Percentiles rank a stretch among this genome's conserved stretches.
Evolutionary conservation across 2,329 filamentous ascomycete genomes (phyloP).

Genomic region (Aspergillus chevalieri): DNA sequence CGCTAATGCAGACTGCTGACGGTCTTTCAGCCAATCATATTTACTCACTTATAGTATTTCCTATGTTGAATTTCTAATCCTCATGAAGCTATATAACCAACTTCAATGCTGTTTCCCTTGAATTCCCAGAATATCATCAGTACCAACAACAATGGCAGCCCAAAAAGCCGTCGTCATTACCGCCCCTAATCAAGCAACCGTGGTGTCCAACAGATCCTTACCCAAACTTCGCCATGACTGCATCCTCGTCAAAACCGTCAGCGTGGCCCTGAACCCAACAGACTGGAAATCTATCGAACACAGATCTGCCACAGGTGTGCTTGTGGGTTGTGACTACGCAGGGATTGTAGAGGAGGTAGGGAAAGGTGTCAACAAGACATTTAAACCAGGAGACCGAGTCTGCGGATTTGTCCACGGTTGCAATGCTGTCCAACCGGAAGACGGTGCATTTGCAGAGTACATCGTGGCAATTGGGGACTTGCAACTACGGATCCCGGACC

Average conservation of each 20-base stretch:
- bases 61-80: too few relatives aligned
- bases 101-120: background rate
- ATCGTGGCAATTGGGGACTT: constrained; percentile 47
- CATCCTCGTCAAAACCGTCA: constrained; percentile 48
- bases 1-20: too few relatives aligned
- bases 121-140: background rate
- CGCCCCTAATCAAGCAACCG: constrained; percentile 15
- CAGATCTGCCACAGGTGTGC: constrained; percentile 27
- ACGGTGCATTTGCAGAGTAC: constrained; percentile 52
- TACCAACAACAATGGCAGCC: constrained; percentile 1
- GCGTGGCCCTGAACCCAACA: constrained; percentile 51
- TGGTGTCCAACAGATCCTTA: constrained; percentile 27
- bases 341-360: constrained; percentile 51
- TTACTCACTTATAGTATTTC: too few relatives aligned
- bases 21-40: too few relatives aligned
- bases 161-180: constrained; percentile 35
- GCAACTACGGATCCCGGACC: constrained; percentile 43
- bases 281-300: constrained; percentile 49
- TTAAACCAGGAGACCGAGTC: constrained; percentile 49
- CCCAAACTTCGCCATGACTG: constrained; percentile 44
- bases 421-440: constrained; percentile 35
- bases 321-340: constrained; percentile 49
- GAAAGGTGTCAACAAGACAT: constrained; percentile 40
- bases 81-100: background rate
- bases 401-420: constrained; percentile 47